Conservation (phyloP, 345 rosid genomes). For the Erysimum cheiranthoides region DNA sequence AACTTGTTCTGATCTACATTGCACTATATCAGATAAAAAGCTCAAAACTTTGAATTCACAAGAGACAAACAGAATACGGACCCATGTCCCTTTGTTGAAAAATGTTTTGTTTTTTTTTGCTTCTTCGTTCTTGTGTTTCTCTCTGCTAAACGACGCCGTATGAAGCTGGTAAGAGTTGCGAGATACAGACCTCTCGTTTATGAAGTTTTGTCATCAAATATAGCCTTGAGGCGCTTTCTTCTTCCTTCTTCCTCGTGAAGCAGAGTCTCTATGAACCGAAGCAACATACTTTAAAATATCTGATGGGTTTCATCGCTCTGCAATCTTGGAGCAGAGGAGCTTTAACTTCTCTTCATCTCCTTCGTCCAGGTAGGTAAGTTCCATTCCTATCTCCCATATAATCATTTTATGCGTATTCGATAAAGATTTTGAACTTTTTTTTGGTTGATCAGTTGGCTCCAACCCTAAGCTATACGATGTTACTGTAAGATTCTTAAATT, state of each 20-base stretch:
- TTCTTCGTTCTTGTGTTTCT: background rate
- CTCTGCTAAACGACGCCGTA: slow-evolving; percentile 13
- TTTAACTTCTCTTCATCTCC: slow-evolving; percentile 33
- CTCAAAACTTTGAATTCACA: slow-evolving; percentile 4
- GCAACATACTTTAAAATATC: slow-evolving; percentile 11
- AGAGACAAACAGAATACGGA: background rate
- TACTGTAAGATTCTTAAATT: slow-evolving; percentile 45
- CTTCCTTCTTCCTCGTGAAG: background rate
- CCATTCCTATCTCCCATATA: slow-evolving; percentile 28
- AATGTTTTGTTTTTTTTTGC: too few relatives aligned
- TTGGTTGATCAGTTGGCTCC: slow-evolving; percentile 17
- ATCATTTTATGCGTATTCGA: slow-evolving; percentile 25
- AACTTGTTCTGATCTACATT: slow-evolving; percentile 7
- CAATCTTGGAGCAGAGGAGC: slow-evolving; percentile 44
- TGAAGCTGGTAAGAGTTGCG: background rate
- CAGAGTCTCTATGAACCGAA: slow-evolving; percentile 25
- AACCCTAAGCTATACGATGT: slow-evolving; percentile 16
- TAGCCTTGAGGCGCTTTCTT: background rate
- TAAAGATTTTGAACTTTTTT: slow-evolving; percentile 5
- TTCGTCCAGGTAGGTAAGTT: slow-evolving; percentile 47
- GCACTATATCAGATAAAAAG: slow-evolving; percentile 19
- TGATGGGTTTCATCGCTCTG: slow-evolving; percentile 44
- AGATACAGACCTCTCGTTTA: slow-evolving; percentile 34
- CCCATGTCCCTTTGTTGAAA: background rate
- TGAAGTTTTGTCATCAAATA: background rate